phyloP scores from a whole-genome alignment of 169 alveolate species.

The Amoebophrya sp. region DNA sequence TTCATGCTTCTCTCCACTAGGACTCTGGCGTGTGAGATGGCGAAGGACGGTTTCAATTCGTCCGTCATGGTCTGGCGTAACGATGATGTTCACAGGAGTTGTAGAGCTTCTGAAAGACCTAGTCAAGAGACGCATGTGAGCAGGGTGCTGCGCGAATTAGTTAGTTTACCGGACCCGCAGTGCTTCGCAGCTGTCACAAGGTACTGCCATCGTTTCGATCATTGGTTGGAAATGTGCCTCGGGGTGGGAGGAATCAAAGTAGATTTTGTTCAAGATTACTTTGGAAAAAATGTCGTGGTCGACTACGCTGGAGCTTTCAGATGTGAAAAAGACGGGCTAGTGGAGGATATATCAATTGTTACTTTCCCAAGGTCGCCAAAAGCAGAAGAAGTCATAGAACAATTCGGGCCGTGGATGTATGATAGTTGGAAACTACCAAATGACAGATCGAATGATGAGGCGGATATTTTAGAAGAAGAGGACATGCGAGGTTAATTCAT shows the following conservation, averaged over 20 bases:
- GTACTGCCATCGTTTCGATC: conserved; percentile 7
- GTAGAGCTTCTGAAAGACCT: too few species aligned
- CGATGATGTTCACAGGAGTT: too few species aligned
- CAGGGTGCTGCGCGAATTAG: not conserved
- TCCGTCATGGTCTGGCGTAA: not conserved
- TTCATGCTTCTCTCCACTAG: not conserved
- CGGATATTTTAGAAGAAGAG: too few species aligned
- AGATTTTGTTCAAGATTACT: not conserved
- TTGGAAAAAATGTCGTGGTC: not conserved
- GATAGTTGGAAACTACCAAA: too few species aligned
- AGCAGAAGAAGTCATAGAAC: not conserved
- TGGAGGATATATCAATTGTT: not conserved
- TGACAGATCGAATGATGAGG: too few species aligned
- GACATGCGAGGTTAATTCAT: too few species aligned
- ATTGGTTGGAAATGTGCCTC: not conserved
- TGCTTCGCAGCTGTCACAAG: not conserved
- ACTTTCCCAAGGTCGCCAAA: not conserved
- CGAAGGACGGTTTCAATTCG: not conserved
- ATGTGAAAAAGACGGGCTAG: not conserved
- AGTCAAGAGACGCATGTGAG: not conserved
- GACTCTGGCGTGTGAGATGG: not conserved
- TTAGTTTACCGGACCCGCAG: not conserved
- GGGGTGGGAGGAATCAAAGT: too few species aligned
- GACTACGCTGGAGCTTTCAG: not conserved
- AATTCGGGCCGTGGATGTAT: too few species aligned